These are phyloP conservation scores for Malassezia slooffiae DNA, from an alignment of 1,284 basidiomycete genomes.

Conservation along the genomic window DNA sequence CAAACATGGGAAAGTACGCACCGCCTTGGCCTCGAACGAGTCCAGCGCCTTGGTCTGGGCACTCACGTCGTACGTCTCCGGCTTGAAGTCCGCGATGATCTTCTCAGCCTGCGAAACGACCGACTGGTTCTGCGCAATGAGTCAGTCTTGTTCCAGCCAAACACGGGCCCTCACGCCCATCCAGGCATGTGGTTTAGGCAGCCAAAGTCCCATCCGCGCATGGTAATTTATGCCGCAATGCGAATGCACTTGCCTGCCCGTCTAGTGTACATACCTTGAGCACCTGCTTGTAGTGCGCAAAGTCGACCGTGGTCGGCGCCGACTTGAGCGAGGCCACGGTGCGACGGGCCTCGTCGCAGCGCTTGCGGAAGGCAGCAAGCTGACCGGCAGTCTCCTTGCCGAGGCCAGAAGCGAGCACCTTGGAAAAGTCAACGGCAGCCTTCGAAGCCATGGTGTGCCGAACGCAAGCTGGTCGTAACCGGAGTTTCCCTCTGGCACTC, in stretches of 20 bases:
- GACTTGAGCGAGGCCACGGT: conserved; percentile 59
- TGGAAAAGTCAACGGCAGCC: conserved; percentile 35
- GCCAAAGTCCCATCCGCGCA: no score
- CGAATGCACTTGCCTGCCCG: no score
- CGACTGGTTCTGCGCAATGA: conserved; percentile 66
- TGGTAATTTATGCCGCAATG: no score
- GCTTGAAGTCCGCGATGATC: conserved; percentile 78
- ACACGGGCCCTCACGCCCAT: no score
- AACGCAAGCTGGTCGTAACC: background rate
- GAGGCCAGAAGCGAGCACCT: conserved; percentile 38
- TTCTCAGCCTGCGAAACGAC: conserved; percentile 89
- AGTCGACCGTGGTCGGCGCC: conserved; percentile 69
- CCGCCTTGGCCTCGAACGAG: conserved; percentile 91
- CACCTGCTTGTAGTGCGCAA: conserved; percentile 77
- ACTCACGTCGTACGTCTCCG: conserved; percentile 85
- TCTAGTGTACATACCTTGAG: conserved; percentile 52
- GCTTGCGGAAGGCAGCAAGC: conserved; percentile 91
- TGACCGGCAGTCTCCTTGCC: conserved; percentile 49
- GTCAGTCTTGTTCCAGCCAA: no score
- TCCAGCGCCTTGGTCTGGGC: conserved; percentile 91
- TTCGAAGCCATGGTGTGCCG: conserved; percentile 27
- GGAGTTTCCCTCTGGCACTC: background rate
- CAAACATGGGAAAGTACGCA: conserved; percentile 47
- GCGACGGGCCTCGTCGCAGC: conserved; percentile 76
- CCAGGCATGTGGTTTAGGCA: no score